These are phyloP conservation scores for Candida patagonica DNA, from an alignment of 805 yeast species.

Conservation along the genomic window DNA sequence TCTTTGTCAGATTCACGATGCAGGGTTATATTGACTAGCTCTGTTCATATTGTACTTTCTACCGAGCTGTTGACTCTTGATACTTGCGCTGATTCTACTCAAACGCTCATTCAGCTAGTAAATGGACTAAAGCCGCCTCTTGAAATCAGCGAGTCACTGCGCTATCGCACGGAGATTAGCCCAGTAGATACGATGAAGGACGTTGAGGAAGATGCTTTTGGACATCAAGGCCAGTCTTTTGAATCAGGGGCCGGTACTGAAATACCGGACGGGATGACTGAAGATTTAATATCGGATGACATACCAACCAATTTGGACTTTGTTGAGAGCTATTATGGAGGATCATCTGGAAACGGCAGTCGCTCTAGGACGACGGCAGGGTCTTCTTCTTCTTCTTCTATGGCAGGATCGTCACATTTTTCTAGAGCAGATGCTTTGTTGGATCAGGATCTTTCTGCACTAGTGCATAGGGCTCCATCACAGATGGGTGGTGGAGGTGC, in stretches of 20 bases:
- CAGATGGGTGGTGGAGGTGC: neutral
- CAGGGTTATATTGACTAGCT: constrained; percentile 21
- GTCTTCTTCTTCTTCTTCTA: constrained; percentile 11
- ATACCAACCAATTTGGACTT: constrained; percentile 20
- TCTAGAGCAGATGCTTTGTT: constrained; percentile 23
- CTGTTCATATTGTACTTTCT: constrained; percentile 15
- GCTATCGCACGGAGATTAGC: constrained; percentile 37
- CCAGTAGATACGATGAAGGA: constrained; percentile 32
- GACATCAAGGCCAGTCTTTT: constrained; percentile 2
- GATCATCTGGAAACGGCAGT: constrained; percentile 7
- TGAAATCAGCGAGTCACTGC: constrained; percentile 46
- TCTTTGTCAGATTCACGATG: constrained; percentile 24
- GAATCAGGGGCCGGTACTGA: constrained; percentile 8
- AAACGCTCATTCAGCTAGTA: constrained; percentile 56
- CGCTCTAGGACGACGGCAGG: neutral
- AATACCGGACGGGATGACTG: constrained; percentile 11
- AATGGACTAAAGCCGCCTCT: constrained; percentile 68
- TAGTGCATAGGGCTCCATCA: too few relatives aligned
- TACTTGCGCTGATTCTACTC: constrained; percentile 75
- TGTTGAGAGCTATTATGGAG: constrained; percentile 28
- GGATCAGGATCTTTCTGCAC: constrained; percentile 22
- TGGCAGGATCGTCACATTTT: constrained; percentile 9
- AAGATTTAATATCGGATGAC: constrained; percentile 20
- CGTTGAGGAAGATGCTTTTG: constrained; percentile 33
- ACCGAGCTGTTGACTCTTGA: constrained; percentile 15